phyloP scores from a whole-genome alignment of 768 basidiomycete species.

The Daedalea quercina region DNA sequence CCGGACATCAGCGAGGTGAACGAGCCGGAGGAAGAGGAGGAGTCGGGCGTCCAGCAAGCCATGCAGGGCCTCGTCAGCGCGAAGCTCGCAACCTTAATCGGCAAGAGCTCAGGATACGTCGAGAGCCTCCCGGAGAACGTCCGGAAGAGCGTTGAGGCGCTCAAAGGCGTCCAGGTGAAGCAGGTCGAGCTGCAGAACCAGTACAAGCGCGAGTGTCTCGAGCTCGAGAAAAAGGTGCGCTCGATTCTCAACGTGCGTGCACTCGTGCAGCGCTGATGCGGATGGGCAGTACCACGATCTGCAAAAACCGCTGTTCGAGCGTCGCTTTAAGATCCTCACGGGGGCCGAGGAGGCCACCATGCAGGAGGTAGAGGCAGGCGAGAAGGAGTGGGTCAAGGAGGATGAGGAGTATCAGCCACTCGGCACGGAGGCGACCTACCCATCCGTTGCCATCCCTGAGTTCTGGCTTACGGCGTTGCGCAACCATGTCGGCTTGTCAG shows the following conservation, averaged over 20 bases:
- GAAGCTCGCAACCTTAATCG: slow-evolving; percentile 78
- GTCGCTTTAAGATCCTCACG: slow-evolving; percentile 77
- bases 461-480: slow-evolving; percentile 98
- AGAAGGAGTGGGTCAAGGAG: slow-evolving; percentile 66
- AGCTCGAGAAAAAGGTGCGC: slow-evolving; percentile 90
- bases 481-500: slow-evolving; percentile 81
- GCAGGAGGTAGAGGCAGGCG: slow-evolving; percentile 81
- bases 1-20: slow-evolving; percentile 84
- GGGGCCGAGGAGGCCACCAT: slow-evolving; percentile 66
- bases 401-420: slow-evolving; percentile 65
- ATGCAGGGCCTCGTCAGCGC: slow-evolving; percentile 86
- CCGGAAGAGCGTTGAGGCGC: slow-evolving; percentile 79
- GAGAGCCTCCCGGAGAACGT: slow-evolving; percentile 78
- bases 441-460: slow-evolving; percentile 65
- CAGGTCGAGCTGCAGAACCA: slow-evolving; percentile 88
- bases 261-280: slow-evolving; percentile 12
- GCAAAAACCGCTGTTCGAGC: slow-evolving; percentile 81
- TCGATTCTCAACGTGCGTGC: not conserved
- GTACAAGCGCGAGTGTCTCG: slow-evolving; percentile 92
- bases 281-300: slow-evolving; percentile 59
- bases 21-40: slow-evolving; percentile 60
- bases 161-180: slow-evolving; percentile 91
- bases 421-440: slow-evolving; percentile 17
- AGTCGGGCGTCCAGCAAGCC: slow-evolving; percentile 48
- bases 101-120: slow-evolving; percentile 92